Percentiles rank a stretch among this genome's conserved stretches.
Conservation (phyloP, 2,329 filamentous ascomycete species). For the Fusarium poae region DNA sequence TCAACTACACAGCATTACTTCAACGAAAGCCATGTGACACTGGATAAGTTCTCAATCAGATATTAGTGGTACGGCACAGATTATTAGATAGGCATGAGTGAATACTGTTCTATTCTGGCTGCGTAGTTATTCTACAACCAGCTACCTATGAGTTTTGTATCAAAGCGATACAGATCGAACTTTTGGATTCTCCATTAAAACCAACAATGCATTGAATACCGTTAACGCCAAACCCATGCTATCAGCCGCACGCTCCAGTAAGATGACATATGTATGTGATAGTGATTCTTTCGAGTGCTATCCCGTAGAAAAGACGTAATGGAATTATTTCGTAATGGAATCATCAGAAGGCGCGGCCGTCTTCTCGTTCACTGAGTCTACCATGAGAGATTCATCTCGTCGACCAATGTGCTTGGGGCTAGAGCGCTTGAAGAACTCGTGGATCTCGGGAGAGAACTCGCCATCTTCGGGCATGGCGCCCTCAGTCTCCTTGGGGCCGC, state of each 20-base stretch:
- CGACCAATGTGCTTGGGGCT: constrained; percentile 49
- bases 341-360: constrained; percentile 35
- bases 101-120: background rate
- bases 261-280: constrained; percentile 6
- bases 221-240: constrained; percentile 46
- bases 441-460: constrained; percentile 66
- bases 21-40: background rate
- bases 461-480: constrained; percentile 60
- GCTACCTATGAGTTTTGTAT: background rate
- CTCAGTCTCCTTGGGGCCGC: constrained; percentile 63
- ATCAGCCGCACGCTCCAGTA: constrained; percentile 27
- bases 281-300: constrained; percentile 3
- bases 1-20: background rate
- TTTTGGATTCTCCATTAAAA: constrained; percentile 5
- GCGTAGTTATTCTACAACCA: background rate
- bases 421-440: constrained; percentile 66
- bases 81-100: background rate
- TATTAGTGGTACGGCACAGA: background rate
- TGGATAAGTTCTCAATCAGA: background rate
- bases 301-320: background rate
- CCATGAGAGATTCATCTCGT: constrained; percentile 43
- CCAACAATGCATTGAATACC: constrained; percentile 20
- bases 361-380: constrained; percentile 51
- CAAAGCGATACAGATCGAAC: constrained; percentile 6
- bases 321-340: constrained; percentile 33